phyloP scores from a whole-genome alignment of 768 basidiomycete species.

The Rhodotorula babjevae region DNA sequence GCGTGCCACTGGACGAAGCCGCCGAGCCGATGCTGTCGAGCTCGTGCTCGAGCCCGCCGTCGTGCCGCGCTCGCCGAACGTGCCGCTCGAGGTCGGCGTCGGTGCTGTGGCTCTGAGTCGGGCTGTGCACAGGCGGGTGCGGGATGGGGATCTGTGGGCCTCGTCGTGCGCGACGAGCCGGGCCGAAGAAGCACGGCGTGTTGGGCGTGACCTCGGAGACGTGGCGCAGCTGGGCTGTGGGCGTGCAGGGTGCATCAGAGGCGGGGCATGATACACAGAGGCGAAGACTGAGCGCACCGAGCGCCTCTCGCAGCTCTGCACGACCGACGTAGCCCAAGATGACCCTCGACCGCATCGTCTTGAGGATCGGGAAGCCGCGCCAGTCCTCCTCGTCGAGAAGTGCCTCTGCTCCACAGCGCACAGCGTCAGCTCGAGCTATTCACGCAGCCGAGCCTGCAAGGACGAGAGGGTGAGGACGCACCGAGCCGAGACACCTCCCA shows the following conservation, averaged over 20 bases:
- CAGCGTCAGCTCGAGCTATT: constrained; percentile 75
- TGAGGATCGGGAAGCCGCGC: constrained; percentile 40
- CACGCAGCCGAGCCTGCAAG: too few species aligned
- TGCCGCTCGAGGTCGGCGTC: not conserved
- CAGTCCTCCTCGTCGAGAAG: constrained; percentile 31
- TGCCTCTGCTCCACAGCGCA: not conserved
- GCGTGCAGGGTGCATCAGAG: not conserved
- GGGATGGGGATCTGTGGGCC: constrained; percentile 8
- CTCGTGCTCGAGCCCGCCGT: not conserved
- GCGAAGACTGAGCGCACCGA: constrained; percentile 47
- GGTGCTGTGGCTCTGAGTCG: not conserved
- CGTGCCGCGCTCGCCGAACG: not conserved
- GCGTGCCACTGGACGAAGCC: too few species aligned
- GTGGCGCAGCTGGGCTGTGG: constrained; percentile 9
- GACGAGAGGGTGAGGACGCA: not conserved
- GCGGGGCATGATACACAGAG: too few species aligned
- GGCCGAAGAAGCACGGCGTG: constrained; percentile 24
- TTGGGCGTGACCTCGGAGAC: not conserved
- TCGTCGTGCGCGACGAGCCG: not conserved
- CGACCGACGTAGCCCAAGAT: constrained; percentile 85
- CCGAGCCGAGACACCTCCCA: constrained; percentile 65
- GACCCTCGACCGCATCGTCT: constrained; percentile 44
- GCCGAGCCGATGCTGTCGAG: not conserved
- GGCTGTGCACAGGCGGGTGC: not conserved
- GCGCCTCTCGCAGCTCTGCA: constrained; percentile 84